Evolutionary conservation across 176 grass and related monocot genomes (phyloP).

Genomic region (Areca catechu): DNA sequence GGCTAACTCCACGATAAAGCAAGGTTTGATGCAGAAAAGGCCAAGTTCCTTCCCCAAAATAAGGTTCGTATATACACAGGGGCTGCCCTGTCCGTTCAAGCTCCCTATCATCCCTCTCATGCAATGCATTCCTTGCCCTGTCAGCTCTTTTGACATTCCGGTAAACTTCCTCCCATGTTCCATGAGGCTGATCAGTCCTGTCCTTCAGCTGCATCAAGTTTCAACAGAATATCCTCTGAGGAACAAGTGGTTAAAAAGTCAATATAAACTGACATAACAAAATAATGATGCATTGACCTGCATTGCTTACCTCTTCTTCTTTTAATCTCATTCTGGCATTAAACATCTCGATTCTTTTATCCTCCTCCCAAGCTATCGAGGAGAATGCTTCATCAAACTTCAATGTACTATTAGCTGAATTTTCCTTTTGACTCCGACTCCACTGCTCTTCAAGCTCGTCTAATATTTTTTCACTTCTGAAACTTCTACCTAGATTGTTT

Average conservation of each 20-base stretch:
- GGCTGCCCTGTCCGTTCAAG: constrained; percentile 90
- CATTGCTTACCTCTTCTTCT: constrained; percentile 56
- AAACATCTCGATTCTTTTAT: constrained; percentile 49
- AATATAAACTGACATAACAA: neutral
- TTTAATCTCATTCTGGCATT: constrained; percentile 52
- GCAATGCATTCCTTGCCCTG: constrained; percentile 72
- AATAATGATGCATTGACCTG: neutral
- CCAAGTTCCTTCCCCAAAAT: constrained; percentile 92
- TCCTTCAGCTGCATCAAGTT: constrained; percentile 66
- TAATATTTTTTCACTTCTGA: constrained; percentile 40
- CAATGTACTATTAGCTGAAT: constrained; percentile 21
- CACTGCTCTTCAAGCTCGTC: constrained; percentile 58
- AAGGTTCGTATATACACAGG: constrained; percentile 96
- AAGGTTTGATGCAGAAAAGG: constrained; percentile 81
- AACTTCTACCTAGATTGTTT: constrained; percentile 29
- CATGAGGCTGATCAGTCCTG: constrained; percentile 71
- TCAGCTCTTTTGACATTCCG: constrained; percentile 85
- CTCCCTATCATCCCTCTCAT: constrained; percentile 88
- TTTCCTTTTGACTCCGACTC: constrained; percentile 36
- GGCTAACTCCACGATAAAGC: constrained; percentile 88
- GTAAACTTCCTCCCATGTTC: constrained; percentile 97
- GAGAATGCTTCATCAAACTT: constrained; percentile 50
- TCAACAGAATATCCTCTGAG: neutral
- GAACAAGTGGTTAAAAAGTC: neutral
- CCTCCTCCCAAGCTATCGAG: constrained; percentile 71